Evolutionary conservation across 768 basidiomycete genomes (phyloP), one percentile per base, ranked within the genome.

Genomic region (Boletus patriciae): DNA sequence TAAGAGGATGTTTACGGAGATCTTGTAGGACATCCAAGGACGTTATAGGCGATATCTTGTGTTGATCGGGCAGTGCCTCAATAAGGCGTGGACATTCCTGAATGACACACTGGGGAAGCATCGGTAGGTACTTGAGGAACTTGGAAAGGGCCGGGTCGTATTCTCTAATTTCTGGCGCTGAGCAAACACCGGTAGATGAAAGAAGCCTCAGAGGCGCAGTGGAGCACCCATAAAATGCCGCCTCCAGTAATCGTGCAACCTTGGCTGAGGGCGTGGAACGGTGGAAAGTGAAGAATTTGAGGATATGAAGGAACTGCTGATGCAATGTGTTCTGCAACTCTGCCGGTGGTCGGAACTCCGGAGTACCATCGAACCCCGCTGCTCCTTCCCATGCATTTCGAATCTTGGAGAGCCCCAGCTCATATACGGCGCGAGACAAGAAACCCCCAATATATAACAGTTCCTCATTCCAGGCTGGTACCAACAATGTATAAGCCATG

Each of bases 101-200:
- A 31, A 83, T 59, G 11, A 92, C 70, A 10, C 80, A 76, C 0
- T 82, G 75, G 0, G 91, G 85, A 9, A 97, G 66, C 23, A 89
- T 79, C 0, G 94, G 87, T n/a, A 95, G 74, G 38, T 82, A 73
- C 60, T 87, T 88, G 59, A 98, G 71, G 70, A 97, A 98, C 3
- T 73, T 78, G 10, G 80, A 65, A 54, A 94, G 83, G 2, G 80
- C 77, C 0, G 82, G 69, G 53, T 92, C 85, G 0, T 87, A 91
- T 47, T 85, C 74, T 29, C 92, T 86, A 42, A 96, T 84, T 23
- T 85, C 80, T 6, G 74, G 71, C 4, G 85, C 84, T 36, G 80
- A 77, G 12, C 79, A 78, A 1, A 96, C 80, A 10, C 96, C 47
- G 4, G 4, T 9, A 6, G 34, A 36, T 6, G 47, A 48, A 5